phyloP scores from a whole-genome alignment of 441 rosid genomes.

The Populus hybrid region DNA sequence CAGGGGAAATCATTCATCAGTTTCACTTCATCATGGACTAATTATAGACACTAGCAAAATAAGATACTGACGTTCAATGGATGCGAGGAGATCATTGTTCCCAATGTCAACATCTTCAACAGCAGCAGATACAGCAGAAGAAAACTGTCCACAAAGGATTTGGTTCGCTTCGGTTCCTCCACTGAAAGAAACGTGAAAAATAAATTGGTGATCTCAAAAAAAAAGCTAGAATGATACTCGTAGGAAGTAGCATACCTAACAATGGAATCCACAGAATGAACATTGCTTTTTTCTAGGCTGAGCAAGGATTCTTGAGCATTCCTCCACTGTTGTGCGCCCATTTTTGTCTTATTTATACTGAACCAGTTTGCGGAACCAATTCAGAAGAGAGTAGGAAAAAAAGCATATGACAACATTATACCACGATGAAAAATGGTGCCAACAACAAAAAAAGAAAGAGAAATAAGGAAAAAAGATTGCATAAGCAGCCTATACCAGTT shows the following conservation, averaged over 20 bases:
- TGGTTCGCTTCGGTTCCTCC: conserved; percentile 82
- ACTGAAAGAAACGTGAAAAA: conserved; percentile 26
- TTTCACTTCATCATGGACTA: not conserved
- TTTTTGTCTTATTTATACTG: conserved; percentile 75
- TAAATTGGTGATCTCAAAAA: conserved; percentile 1
- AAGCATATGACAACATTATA: not conserved
- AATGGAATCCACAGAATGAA: conserved; percentile 82
- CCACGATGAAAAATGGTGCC: not conserved
- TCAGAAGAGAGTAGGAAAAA: conserved; percentile 11
- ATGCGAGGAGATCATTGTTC: conserved; percentile 59
- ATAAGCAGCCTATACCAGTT: conserved; percentile 50
- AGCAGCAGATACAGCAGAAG: conserved; percentile 71
- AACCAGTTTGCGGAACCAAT: conserved; percentile 13
- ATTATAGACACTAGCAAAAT: not conserved
- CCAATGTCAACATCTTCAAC: conserved; percentile 63
- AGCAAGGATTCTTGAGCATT: conserved; percentile 86
- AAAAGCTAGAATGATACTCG: conserved; percentile 4
- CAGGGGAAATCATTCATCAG: conserved; percentile 16
- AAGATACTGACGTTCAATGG: conserved; percentile 67
- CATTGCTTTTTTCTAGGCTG: conserved; percentile 67
- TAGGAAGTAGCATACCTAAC: conserved; percentile 48
- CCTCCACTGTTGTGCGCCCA: conserved; percentile 84
- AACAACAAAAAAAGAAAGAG: not conserved
- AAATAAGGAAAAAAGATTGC: not conserved
- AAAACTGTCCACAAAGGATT: conserved; percentile 54